Evolutionary conservation across 2,329 filamentous ascomycete species (phyloP).

Genomic region (Waltergamsia citrina): DNA sequence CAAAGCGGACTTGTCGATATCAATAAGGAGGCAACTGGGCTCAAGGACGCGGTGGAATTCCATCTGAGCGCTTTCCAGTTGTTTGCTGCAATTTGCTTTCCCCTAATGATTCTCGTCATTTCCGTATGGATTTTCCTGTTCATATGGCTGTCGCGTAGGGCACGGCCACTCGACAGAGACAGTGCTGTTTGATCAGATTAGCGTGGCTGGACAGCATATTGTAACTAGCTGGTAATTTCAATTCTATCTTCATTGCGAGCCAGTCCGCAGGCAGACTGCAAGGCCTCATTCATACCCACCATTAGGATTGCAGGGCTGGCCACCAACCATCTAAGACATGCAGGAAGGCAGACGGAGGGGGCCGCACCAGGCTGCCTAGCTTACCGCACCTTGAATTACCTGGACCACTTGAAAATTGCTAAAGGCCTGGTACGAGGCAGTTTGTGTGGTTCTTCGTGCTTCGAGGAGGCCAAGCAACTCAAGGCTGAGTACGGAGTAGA

Average conservation of each 20-base stretch:
- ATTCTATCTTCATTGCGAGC: not conserved
- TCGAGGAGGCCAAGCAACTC: too few relatives aligned
- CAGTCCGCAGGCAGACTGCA: not conserved
- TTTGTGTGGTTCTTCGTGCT: too few relatives aligned
- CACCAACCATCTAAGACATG: not conserved
- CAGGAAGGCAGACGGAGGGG: not conserved
- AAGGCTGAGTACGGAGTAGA: too few relatives aligned
- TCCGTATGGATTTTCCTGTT: not conserved
- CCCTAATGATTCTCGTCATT: not conserved
- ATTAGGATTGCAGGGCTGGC: not conserved
- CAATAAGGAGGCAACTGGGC: not conserved
- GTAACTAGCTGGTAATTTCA: not conserved
- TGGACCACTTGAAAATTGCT: too few relatives aligned
- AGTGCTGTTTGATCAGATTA: not conserved
- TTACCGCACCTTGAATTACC: too few relatives aligned
- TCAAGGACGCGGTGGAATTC: not conserved
- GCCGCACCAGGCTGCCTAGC: not conserved
- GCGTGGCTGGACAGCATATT: not conserved
- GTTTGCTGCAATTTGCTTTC: not conserved
- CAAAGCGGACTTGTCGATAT: not conserved
- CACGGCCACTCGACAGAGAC: not conserved
- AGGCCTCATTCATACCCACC: not conserved
- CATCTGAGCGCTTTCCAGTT: not conserved
- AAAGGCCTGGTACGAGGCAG: too few relatives aligned
- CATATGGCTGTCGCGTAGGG: not conserved